Conservation (phyloP, 371 early-diverging fungal genomes). For the Mortierella sp. region DNA sequence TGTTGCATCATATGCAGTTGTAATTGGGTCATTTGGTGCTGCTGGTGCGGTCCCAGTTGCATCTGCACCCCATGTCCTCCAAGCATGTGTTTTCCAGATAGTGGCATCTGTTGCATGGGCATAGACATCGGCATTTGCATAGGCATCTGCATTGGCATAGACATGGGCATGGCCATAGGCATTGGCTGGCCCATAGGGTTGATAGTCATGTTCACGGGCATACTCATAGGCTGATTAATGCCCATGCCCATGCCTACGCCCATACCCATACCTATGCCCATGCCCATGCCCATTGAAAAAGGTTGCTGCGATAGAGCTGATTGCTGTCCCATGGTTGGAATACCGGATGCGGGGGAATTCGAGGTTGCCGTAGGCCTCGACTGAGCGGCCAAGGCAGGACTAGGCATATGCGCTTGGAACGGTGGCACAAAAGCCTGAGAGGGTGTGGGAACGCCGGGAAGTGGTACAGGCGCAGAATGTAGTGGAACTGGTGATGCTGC, state of each 20-base stretch:
- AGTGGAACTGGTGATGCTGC: slow-evolving; percentile 21
- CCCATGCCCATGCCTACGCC: slow-evolving; percentile 19
- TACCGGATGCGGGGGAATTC: not conserved
- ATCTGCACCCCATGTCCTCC: slow-evolving; percentile 48
- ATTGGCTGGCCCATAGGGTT: slow-evolving; percentile 26
- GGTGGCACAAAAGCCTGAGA: not conserved
- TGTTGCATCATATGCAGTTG: slow-evolving; percentile 40
- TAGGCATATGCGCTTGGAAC: slow-evolving; percentile 20
- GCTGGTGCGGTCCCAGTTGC: slow-evolving; percentile 38
- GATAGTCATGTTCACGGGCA: slow-evolving; percentile 20
- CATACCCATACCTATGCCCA: slow-evolving; percentile 26
- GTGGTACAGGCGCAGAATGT: not conserved
- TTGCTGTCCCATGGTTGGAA: slow-evolving; percentile 3
- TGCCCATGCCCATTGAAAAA: not conserved
- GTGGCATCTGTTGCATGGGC: slow-evolving; percentile 33
- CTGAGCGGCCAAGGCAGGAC: slow-evolving; percentile 11
- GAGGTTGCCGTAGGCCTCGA: slow-evolving; percentile 12
- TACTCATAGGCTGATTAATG: slow-evolving; percentile 27
- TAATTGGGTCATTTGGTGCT: slow-evolving; percentile 30
- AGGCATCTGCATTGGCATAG: slow-evolving; percentile 28
- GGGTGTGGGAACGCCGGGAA: slow-evolving; percentile 5
- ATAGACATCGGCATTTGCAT: slow-evolving; percentile 24
- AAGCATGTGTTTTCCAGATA: slow-evolving; percentile 33
- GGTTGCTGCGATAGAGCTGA: slow-evolving; percentile 1
- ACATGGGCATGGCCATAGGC: slow-evolving; percentile 34